Conservation (phyloP, 75 land plant genomes). For the Cryptomeria japonica region DNA sequence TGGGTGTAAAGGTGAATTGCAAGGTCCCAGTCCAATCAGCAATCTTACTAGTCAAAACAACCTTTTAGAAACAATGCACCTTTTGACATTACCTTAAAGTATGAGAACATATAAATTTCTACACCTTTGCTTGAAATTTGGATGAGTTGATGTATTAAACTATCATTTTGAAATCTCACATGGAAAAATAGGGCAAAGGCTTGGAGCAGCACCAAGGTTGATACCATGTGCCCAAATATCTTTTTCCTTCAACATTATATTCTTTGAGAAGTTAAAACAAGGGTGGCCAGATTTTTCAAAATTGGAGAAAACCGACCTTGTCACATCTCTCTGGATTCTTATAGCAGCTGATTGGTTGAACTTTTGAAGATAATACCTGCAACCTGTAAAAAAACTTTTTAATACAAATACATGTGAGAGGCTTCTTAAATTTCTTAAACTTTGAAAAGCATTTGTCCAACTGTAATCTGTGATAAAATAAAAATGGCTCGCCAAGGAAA, state of each 20-base stretch:
- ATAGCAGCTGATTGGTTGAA: not conserved
- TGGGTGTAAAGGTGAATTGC: not conserved
- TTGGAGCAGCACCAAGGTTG: too few relatives aligned
- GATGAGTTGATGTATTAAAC: not conserved
- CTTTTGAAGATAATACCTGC: not conserved
- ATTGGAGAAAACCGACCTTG: not conserved
- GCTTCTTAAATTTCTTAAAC: not conserved
- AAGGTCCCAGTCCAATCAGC: not conserved
- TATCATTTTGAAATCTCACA: not conserved
- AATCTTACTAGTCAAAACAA: not conserved
- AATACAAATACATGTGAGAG: not conserved
- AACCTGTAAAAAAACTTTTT: not conserved
- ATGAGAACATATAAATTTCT: not conserved
- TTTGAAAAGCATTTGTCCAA: not conserved
- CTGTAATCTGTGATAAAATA: not conserved
- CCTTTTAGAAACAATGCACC: not conserved
- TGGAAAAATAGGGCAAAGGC: too few relatives aligned
- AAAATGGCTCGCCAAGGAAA: not conserved
- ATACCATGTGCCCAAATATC: too few relatives aligned
- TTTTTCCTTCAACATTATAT: not conserved
- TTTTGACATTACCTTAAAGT: not conserved
- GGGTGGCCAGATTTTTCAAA: not conserved
- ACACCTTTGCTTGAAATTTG: not conserved
- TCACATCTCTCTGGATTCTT: not conserved
- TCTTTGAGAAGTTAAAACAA: not conserved